Percentiles rank a stretch among this genome's conserved stretches.
Evolutionary conservation across 2,329 filamentous ascomycete genomes (phyloP).

Genomic region (Penicillium sp.): DNA sequence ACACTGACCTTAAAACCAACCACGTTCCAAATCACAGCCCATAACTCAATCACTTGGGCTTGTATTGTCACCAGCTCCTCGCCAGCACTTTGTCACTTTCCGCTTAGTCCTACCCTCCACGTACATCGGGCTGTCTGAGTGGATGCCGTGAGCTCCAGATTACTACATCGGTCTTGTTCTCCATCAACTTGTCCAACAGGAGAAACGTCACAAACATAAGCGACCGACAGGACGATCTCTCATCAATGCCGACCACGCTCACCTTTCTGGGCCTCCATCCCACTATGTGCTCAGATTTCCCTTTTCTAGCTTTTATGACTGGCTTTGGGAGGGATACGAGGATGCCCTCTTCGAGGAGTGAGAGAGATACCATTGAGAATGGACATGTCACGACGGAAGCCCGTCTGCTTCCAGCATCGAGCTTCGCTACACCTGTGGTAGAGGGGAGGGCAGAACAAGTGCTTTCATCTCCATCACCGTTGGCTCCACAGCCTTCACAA

Average conservation of each 20-base stretch:
- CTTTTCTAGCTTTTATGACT: not conserved
- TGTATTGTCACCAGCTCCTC: not conserved
- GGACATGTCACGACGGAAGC: not conserved
- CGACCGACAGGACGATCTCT: constrained; percentile 1
- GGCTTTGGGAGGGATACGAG: constrained; percentile 2
- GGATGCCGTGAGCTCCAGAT: not conserved
- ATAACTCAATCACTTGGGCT: not conserved
- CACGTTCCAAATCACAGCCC: not conserved
- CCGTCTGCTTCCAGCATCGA: not conserved
- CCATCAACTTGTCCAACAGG: constrained; percentile 6
- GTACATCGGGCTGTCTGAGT: not conserved
- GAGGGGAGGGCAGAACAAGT: not conserved
- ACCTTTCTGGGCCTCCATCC: constrained; percentile 2
- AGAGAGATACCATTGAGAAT: not conserved
- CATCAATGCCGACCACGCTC: not conserved
- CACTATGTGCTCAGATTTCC: constrained; percentile 1
- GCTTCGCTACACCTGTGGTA: not conserved
- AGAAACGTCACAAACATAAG: constrained; percentile 6
- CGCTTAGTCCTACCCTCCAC: not conserved
- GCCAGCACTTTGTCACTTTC: not conserved
- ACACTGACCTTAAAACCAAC: not conserved
- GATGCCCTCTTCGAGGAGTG: not conserved
- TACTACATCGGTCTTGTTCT: constrained; percentile 3
- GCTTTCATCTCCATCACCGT: constrained; percentile 7
- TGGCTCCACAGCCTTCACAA: constrained; percentile 1